Evolutionary conservation across 2,329 filamentous ascomycete species (phyloP), one percentile per base, ranked within the genome.

Genomic region (Hypomyces rosellus): DNA sequence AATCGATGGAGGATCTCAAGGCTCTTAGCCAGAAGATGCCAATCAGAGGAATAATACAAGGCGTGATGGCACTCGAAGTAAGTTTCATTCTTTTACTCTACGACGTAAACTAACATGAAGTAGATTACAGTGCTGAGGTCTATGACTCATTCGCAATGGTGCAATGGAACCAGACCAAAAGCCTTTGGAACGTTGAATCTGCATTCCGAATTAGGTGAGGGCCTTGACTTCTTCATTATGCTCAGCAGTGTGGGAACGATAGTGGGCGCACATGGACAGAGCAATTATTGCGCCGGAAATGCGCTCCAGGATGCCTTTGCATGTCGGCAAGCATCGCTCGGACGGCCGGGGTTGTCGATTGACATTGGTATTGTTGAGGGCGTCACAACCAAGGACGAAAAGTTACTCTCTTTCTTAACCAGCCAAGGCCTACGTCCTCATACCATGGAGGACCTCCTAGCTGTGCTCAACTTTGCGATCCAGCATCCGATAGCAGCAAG

Each of bases 161-260:
- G 25, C 6, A 6, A 30, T 6, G 25, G 25, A 30, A 16, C 44
- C 11, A 38, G 14, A n/a, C 36, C 36, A 38, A 38, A n/a, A 22
- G 15, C 15, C 39, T 12, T 18, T 15, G 39, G 15, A 42, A 42
- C 20, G 15, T 22, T 13, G 12, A 22, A 18, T 14, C 20, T 42
- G 8, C 13, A 39, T 11, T 33, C 39, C 30, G 45, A 20, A 37
- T 38, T 52, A n/a, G 37, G 46, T 25, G 36, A 51, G 2, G n/a
- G 25, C 33, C 43, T 52, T 15, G 50, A 52, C 22, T 52, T 52
- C 43, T 52, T 50, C 47, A 43, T 52, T 18, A 14, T 50, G 3
- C 20, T 52, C 12, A 40, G 40, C 13, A 40, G 42, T 34, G 49
- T 47, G 20, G 38, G 45, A 12, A 36, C 45, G 2, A 18, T 51